A percentile compares a stretch with the other conserved stretches of the same genome.
These are phyloP conservation scores for Halophytophthora polymorphica DNA, from an alignment of 352 stramenopile genomes.

Conservation along the genomic window DNA sequence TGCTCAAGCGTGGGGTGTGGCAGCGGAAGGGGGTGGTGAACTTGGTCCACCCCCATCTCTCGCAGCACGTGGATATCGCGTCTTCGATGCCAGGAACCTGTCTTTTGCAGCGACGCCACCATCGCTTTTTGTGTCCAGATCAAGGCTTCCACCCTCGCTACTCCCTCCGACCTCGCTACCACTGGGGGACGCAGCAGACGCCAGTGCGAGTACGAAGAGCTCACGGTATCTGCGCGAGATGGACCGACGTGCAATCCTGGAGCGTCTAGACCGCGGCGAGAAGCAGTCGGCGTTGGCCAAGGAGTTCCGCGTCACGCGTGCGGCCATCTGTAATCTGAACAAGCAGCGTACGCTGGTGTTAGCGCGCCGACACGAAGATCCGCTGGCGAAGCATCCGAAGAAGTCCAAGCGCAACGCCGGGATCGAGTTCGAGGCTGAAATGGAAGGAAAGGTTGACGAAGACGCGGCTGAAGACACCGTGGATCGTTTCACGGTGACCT, in stretches of 20 bases:
- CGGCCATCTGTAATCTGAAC: conserved; percentile 59
- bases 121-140: not conserved
- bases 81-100: not conserved
- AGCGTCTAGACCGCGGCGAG: conserved; percentile 36
- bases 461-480: too few relatives aligned
- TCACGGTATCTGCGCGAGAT: conserved; percentile 48
- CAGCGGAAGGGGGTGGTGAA: conserved; percentile 1
- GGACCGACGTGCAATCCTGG: conserved; percentile 42
- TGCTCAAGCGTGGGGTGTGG: conserved; percentile 6
- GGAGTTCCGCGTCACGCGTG: conserved; percentile 53
- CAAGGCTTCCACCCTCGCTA: not conserved
- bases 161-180: not conserved
- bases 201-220: conserved; percentile 19
- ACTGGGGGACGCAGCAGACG: conserved; percentile 1
- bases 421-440: conserved; percentile 1
- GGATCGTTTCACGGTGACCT: too few relatives aligned
- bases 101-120: not conserved
- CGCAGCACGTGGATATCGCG: not conserved
- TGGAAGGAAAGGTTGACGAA: not conserved
- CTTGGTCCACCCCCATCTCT: not conserved
- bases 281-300: conserved; percentile 51
- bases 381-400: conserved; percentile 43
- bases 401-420: conserved; percentile 10
- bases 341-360: conserved; percentile 42
- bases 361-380: conserved; percentile 36